phyloP scores from a whole-genome alignment of 371 early-diverging fungal genomes.

The Syncephalis fuscata region DNA sequence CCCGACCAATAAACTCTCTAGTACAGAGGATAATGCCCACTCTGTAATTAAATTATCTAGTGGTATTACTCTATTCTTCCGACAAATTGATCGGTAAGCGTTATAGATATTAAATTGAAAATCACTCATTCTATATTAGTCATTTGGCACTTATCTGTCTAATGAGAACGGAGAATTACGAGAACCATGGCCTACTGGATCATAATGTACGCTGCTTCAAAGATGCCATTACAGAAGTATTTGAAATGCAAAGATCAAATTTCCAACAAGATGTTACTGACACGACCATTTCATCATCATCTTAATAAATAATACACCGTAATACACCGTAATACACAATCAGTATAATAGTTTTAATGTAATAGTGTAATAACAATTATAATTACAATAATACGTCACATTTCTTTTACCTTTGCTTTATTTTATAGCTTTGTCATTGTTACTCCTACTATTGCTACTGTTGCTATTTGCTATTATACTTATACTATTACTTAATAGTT shows the following conservation, averaged over 20 bases:
- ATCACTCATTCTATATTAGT: constrained; percentile 12
- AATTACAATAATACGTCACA: no score
- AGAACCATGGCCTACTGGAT: constrained; percentile 75
- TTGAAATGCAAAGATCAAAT: constrained; percentile 25
- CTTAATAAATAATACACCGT: no score
- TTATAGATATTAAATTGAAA: neutral
- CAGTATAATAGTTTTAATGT: no score
- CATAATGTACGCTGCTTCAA: constrained; percentile 75
- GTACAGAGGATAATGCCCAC: constrained; percentile 16
- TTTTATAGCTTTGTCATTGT: no score
- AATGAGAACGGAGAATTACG: constrained; percentile 70
- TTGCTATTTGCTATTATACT: no score
- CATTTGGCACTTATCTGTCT: constrained; percentile 65
- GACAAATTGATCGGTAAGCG: constrained; percentile 53
- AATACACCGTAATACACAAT: no score
- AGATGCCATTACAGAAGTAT: constrained; percentile 48
- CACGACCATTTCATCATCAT: no score
- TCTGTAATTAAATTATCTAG: constrained; percentile 62
- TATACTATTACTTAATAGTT: no score
- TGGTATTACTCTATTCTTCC: constrained; percentile 66
- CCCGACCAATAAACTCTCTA: neutral
- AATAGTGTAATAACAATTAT: no score
- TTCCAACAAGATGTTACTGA: constrained; percentile 1
- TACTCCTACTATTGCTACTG: no score
- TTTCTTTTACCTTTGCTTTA: no score